Evolutionary conservation across 176 grass and related monocot species (phyloP), one percentile per base, ranked within the genome.

Genomic region (Aegilops sharonensis): DNA sequence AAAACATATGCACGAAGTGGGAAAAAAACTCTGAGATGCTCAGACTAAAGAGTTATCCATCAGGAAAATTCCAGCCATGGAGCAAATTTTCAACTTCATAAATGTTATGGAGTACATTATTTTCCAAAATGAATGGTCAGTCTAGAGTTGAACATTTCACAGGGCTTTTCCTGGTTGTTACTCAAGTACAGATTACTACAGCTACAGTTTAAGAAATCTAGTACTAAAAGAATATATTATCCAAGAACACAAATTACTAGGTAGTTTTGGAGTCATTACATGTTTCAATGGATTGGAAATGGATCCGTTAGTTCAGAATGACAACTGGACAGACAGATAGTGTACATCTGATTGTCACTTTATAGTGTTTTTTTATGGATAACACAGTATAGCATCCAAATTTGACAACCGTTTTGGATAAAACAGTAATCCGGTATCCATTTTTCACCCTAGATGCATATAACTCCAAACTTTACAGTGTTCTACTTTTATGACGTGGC

Each of bases 61-160:
- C 65, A 10, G 7, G 63, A 68, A 42, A 17, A 64, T 32, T 64
- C 54, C 21, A 85, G 59, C 23, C 18, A 75, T 15, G 31, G 20
- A 24, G 24, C 32, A 79, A 82, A 36, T 11, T 50, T 11, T 42
- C 56, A 68, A 77, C 18, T 75, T 17, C 23, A 42, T n/a, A 15
- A 32, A 31, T n/a, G 7, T 11, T 56, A 21, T 32, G 18, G 13
- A 68, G 64, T 71, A 39, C 1, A 57, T 31, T 47, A 66, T 47
- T 6, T 81, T 65, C 12, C 20, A 36, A 50, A 8, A 42, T 24
- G 14, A 40, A 75, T 75, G 4, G 8, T 11, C 31, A 32, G 20
- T 81, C 30, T 81, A 27, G 39, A 84, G 70, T 43, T 45, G 24
- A 73, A 69, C 39, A 86, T 39, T 56, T 52, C 21, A 66, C 10